Percentiles rank a stretch among this genome's conserved stretches.
These are phyloP conservation scores for Verruconis gallopava DNA, from an alignment of 2,329 filamentous ascomycete genomes.

Conservation along the genomic window DNA sequence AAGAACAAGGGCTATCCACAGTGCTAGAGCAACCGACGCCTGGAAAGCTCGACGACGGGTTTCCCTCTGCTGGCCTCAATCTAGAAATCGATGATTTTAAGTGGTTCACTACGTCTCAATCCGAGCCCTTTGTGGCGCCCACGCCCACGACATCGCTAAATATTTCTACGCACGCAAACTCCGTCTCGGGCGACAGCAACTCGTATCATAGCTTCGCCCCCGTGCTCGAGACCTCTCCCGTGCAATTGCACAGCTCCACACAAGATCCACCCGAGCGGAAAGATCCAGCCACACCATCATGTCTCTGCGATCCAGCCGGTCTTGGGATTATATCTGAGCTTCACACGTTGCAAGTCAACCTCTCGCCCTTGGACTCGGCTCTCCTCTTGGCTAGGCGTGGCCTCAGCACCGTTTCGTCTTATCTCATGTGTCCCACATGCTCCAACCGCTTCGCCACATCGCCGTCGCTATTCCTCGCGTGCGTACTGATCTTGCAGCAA, in stretches of 20 bases:
- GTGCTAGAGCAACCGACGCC: slow-evolving; percentile 4
- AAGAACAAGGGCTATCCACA: not conserved
- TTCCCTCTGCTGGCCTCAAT: slow-evolving; percentile 3
- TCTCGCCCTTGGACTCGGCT: slow-evolving; percentile 8
- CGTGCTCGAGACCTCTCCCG: not conserved
- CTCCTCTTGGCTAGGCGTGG: slow-evolving; percentile 7
- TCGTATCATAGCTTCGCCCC: not conserved
- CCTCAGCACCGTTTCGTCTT: slow-evolving; percentile 5
- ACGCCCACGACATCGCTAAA: slow-evolving; percentile 1
- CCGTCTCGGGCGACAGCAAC: not conserved
- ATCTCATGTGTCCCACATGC: slow-evolving; percentile 7
- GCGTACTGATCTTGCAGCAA: slow-evolving; percentile 9
- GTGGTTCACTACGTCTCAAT: slow-evolving; percentile 7
- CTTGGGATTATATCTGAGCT: slow-evolving; percentile 9
- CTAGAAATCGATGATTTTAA: slow-evolving; percentile 9
- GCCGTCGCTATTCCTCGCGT: slow-evolving; percentile 6
- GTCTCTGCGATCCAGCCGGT: slow-evolving; percentile 7
- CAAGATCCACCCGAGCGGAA: not conserved
- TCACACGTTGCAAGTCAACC: slow-evolving; percentile 4
- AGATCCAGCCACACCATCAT: not conserved
- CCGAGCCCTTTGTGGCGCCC: slow-evolving; percentile 1
- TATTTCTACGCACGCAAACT: not conserved
- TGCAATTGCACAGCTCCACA: too few species aligned
- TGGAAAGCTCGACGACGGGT: not conserved
- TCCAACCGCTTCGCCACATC: slow-evolving; percentile 2